These are phyloP conservation scores for Cyclostephanos tholiformis DNA, from an alignment of 108 stramenopile genomes.

Conservation along the genomic window DNA sequence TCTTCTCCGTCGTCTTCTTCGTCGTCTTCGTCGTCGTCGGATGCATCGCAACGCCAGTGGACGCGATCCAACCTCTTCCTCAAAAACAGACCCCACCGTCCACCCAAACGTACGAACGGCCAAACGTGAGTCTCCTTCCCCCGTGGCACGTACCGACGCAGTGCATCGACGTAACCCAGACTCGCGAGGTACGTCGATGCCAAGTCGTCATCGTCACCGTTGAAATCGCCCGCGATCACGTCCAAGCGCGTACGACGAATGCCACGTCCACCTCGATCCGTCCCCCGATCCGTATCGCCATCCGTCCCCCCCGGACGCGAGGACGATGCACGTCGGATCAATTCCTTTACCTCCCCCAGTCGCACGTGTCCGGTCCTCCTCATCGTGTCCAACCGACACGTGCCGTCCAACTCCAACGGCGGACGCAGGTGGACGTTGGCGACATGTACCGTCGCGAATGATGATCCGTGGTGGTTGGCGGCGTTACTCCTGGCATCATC, in stretches of 20 bases:
- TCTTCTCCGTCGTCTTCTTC: not conserved
- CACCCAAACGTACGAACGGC: constrained; percentile 21
- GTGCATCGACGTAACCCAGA: constrained; percentile 36
- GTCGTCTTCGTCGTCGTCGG: not conserved
- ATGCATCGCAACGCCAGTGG: constrained; percentile 25
- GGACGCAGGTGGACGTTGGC: constrained; percentile 40
- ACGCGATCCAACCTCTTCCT: constrained; percentile 52
- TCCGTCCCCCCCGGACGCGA: no score
- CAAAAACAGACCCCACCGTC: constrained; percentile 13
- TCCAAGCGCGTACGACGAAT: not conserved
- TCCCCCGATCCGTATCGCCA: not conserved
- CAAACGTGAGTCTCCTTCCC: constrained; percentile 48
- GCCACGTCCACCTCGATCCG: not conserved
- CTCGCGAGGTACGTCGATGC: constrained; percentile 28
- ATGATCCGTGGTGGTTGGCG: no score
- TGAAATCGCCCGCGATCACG: constrained; percentile 51
- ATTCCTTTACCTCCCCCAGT: constrained; percentile 30
- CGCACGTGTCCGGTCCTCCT: constrained; percentile 45
- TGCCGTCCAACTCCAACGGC: constrained; percentile 47
- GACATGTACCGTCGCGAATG: not conserved
- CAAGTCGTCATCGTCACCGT: constrained; percentile 32
- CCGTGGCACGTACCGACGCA: constrained; percentile 30
- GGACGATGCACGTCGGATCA: constrained; percentile 7
- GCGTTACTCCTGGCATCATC: no score
- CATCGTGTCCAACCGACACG: constrained; percentile 39